Conservation (phyloP, 1,139 yeast genomes). For the Debaryomycetaceae sp. region DNA sequence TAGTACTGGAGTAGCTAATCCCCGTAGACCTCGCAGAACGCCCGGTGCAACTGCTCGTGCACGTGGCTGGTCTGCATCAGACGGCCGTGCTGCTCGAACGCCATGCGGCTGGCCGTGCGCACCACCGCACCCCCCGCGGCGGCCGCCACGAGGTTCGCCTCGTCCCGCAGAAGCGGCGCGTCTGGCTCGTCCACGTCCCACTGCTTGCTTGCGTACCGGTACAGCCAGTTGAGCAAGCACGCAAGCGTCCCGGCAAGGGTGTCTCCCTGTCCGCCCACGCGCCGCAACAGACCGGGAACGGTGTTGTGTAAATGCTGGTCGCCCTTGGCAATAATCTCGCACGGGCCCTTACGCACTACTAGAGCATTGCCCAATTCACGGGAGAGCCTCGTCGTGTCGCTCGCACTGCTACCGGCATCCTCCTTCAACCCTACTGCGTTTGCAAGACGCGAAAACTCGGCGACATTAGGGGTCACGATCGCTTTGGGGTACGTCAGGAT, state of each 20-base stretch:
- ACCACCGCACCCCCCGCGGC: constrained; percentile 67
- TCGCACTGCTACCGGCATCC: constrained; percentile 4
- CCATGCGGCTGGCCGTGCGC: constrained; percentile 52
- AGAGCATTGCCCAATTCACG: constrained; percentile 48
- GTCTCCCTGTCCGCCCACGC: constrained; percentile 90
- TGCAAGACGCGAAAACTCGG: constrained; percentile 66
- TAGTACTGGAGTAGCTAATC: too few species aligned
- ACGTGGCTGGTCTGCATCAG: constrained; percentile 81
- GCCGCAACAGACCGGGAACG: constrained; percentile 50
- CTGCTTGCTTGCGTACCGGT: constrained; percentile 41
- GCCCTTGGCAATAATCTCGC: constrained; percentile 53
- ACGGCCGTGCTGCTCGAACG: constrained; percentile 57
- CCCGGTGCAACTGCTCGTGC: constrained; percentile 54
- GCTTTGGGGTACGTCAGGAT: constrained; percentile 43
- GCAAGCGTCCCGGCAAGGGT: constrained; percentile 65
- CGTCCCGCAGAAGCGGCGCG: constrained; percentile 19
- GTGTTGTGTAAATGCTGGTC: constrained; percentile 27
- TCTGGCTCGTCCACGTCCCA: constrained; percentile 36
- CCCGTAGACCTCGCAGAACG: constrained; percentile 46
- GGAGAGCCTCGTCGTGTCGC: constrained; percentile 26
- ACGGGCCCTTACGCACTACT: constrained; percentile 60
- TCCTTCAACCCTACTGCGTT: constrained; percentile 15
- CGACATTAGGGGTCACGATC: constrained; percentile 79
- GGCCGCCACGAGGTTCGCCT: constrained; percentile 48
- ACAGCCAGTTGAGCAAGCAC: constrained; percentile 41